phyloP scores from a whole-genome alignment of 129 eudicot genomes.

The Oenanthe sinensis region DNA sequence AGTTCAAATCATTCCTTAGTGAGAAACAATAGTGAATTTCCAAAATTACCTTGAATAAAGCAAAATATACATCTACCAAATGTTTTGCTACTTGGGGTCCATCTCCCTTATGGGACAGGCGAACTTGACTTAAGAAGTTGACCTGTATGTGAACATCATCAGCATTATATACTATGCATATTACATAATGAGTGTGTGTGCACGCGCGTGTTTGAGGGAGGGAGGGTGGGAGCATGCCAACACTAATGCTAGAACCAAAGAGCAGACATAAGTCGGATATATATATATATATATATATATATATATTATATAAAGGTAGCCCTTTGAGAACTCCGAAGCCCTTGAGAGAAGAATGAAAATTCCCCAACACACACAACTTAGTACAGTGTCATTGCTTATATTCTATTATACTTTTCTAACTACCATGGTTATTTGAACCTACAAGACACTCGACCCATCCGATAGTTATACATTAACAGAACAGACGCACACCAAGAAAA shows the following conservation, averaged over 20 bases:
- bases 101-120: conserved; percentile 68
- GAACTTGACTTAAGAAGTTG: conserved; percentile 71
- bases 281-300: not conserved
- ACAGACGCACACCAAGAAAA: not conserved
- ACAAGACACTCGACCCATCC: not conserved
- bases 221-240: not conserved
- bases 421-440: not conserved
- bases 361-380: not conserved
- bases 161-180: conserved; percentile 8
- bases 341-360: not conserved
- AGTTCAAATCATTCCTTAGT: not conserved
- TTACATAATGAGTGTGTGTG: not conserved
- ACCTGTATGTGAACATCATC: conserved; percentile 43
- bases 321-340: not conserved
- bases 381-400: not conserved
- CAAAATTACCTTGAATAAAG: conserved; percentile 69
- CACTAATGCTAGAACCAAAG: not conserved
- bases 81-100: conserved; percentile 89
- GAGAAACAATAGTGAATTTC: not conserved
- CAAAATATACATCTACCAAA: conserved; percentile 87
- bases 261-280: not conserved
- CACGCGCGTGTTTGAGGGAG: not conserved
- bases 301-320: not conserved
- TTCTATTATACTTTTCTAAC: not conserved
- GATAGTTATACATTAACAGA: not conserved